Conservation (phyloP, 1,284 basidiomycete genomes). For the Takashimella tepidaria region DNA sequence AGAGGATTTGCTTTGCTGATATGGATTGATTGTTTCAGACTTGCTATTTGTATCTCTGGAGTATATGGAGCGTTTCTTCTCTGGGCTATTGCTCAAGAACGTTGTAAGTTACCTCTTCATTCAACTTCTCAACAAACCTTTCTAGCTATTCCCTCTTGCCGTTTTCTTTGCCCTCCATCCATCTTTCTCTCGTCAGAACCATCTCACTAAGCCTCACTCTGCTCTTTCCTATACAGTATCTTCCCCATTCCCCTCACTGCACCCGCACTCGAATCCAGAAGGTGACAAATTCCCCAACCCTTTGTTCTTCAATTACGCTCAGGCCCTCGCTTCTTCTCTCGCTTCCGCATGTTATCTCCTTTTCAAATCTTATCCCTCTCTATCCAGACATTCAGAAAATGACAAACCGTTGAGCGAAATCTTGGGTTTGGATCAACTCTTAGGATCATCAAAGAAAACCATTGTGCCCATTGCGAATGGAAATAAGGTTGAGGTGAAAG, state of each 20-base stretch:
- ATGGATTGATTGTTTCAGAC: too few species aligned
- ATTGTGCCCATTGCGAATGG: neutral
- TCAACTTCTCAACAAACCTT: neutral
- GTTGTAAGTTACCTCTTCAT: slow-evolving; percentile 55
- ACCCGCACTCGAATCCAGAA: slow-evolving; percentile 29
- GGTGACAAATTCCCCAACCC: slow-evolving; percentile 80
- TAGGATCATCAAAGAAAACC: neutral
- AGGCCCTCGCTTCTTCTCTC: slow-evolving; percentile 72
- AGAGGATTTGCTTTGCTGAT: too few species aligned
- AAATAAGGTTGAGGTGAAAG: slow-evolving; percentile 1
- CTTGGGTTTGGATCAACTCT: slow-evolving; percentile 25
- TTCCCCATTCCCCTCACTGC: slow-evolving; percentile 64
- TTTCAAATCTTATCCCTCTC: slow-evolving; percentile 38
- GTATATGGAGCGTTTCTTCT: slow-evolving; percentile 53
- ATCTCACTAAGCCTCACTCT: neutral
- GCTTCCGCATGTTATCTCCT: slow-evolving; percentile 76
- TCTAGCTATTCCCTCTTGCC: neutral
- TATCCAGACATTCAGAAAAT: slow-evolving; percentile 10
- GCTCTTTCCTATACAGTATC: slow-evolving; percentile 56
- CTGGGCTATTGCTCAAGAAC: slow-evolving; percentile 89
- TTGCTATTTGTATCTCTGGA: slow-evolving; percentile 44
- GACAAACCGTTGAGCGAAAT: slow-evolving; percentile 11
- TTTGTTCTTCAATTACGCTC: slow-evolving; percentile 79
- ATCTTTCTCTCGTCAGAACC: neutral
- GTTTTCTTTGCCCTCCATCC: neutral